phyloP scores from a whole-genome alignment of 1,284 basidiomycete species.

The Filobasidium uniguttulatum region DNA sequence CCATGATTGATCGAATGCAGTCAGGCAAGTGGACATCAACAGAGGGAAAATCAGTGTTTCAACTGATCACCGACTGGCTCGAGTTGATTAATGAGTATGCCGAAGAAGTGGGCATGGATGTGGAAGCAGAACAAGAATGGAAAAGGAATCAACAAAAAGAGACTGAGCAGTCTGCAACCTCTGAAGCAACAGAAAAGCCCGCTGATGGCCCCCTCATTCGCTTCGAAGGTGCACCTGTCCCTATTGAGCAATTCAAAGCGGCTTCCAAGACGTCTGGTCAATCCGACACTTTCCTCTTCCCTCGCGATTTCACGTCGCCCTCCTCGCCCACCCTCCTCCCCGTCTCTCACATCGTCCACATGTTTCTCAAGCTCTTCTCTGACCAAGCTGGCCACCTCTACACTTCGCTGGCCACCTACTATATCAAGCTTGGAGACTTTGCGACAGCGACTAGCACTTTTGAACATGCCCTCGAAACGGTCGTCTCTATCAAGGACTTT shows the following conservation, averaged over 20 bases:
- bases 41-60: slow-evolving; percentile 90
- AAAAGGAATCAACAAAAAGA: slow-evolving; percentile 39
- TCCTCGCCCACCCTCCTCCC: slow-evolving; percentile 61
- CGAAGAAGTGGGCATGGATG: slow-evolving; percentile 80
- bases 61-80: slow-evolving; percentile 82
- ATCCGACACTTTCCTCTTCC: slow-evolving; percentile 41
- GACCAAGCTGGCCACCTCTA: slow-evolving; percentile 94
- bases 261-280: slow-evolving; percentile 21
- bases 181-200: slow-evolving; percentile 32
- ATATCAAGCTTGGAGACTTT: slow-evolving; percentile 94
- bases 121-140: slow-evolving; percentile 50
- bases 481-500: slow-evolving; percentile 92
- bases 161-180: slow-evolving; percentile 40
- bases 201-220: slow-evolving; percentile 52
- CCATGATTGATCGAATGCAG: slow-evolving; percentile 67
- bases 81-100: slow-evolving; percentile 82
- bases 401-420: slow-evolving; percentile 94
- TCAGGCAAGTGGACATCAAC: slow-evolving; percentile 72
- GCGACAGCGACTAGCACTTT: slow-evolving; percentile 76
- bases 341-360: slow-evolving; percentile 71
- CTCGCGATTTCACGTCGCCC: slow-evolving; percentile 72
- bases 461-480: slow-evolving; percentile 67
- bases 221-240: slow-evolving; percentile 54
- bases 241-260: slow-evolving; percentile 34
- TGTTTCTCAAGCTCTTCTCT: slow-evolving; percentile 77